Evolutionary conservation across 2,329 filamentous ascomycete genomes (phyloP), one percentile per base, ranked within the genome.

Genomic region (Neopestalotiopsis clavispora): DNA sequence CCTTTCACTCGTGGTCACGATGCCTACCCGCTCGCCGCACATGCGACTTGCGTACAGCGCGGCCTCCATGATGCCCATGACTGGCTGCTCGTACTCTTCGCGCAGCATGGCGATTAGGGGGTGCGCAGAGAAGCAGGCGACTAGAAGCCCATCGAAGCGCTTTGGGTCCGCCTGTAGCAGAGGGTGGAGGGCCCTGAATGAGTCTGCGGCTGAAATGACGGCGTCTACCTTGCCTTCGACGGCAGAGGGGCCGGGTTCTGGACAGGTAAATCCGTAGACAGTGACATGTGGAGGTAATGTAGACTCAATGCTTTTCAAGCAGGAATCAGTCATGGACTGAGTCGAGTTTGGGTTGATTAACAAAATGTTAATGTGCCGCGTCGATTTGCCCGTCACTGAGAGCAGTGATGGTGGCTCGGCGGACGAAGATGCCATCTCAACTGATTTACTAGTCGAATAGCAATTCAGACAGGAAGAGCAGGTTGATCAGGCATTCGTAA

Each of bases 321-420:
- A 86, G 57, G 81, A 82, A 42, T 86, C 79, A 28, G 89, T 90
- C 87, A 90, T 91, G 64, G 82, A 81, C 70, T 79, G 72, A 1
- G 85, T 88, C 12, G 87, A 89, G 76, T 91, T 91, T 23, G 89
- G 89, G 74, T 91, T 90, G 80, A 91, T 88, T 71, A 91, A 80
- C 52, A 90, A 82, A 69, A 90, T 86, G 68, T 74, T 79, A 69
- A 77, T 78, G 30, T 70, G 69, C 68, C 62, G 68, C 2, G 64
- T 67, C 20, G 68, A 77, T 42, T 60, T 30, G 40, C 64, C 69
- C 34, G 69, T 71, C 4, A 70, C 67, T 20, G 69, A 69, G 59
- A 61, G 69, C 3, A 70, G 40, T 4, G 57, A 59, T 4, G 57
- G 57, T 7, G 34, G 10, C 34, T 38, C 10, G 2, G 34, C 1